Conservation (phyloP, 306 rosid species). For the Potentilla sterilis region DNA sequence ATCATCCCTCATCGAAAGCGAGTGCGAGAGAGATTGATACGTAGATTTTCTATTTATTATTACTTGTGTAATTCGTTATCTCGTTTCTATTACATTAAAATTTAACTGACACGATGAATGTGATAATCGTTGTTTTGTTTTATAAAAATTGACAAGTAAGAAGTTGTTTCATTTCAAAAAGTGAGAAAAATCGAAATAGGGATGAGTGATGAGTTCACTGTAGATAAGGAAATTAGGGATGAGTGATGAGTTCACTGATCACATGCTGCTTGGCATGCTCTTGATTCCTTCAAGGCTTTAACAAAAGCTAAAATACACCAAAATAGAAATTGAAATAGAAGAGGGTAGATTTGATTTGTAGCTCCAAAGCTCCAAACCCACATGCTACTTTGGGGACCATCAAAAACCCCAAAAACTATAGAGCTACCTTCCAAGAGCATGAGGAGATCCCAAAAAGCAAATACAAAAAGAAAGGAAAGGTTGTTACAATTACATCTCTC, state of each 20-base stretch:
- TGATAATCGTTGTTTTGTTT: background rate
- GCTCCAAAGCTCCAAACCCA: conserved; percentile 49
- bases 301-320: conserved; percentile 42
- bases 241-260: conserved; percentile 38
- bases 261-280: conserved; percentile 76
- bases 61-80: background rate
- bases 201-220: conserved; percentile 24
- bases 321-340: conserved; percentile 34
- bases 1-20: background rate
- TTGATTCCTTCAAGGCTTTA: conserved; percentile 64
- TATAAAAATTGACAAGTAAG: background rate
- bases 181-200: conserved; percentile 20
- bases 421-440: conserved; percentile 48
- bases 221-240: conserved; percentile 36
- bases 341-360: conserved; percentile 15
- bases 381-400: conserved; percentile 79
- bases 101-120: background rate
- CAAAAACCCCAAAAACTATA: conserved; percentile 35
- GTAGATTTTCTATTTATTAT: background rate
- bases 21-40: background rate
- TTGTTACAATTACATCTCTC: conserved; percentile 19
- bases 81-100: background rate
- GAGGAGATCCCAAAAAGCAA: conserved; percentile 82
- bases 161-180: background rate
- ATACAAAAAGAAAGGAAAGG: conserved; percentile 38